Conservation (phyloP, 106 monocot genomes). For the Posidonia australis region DNA sequence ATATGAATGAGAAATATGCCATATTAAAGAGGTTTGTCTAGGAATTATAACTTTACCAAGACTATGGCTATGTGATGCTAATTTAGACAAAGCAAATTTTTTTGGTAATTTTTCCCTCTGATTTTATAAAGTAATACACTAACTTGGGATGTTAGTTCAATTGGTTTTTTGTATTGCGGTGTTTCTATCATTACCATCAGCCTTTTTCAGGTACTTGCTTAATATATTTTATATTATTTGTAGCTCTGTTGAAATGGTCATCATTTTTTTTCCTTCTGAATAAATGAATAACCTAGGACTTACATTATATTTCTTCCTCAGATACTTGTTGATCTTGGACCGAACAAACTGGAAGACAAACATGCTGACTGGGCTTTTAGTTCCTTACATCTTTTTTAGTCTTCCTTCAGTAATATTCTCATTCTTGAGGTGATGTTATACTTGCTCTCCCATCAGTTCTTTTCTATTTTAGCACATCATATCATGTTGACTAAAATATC, state of each 20-base stretch:
- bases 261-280: too few relatives aligned
- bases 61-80: too few relatives aligned
- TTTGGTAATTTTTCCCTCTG: too few relatives aligned
- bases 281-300: too few relatives aligned
- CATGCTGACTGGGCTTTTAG: slow-evolving; percentile 73
- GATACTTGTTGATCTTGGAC: slow-evolving; percentile 75
- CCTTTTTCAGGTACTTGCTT: background rate
- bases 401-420: slow-evolving; percentile 53
- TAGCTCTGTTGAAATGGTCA: too few relatives aligned
- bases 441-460: background rate
- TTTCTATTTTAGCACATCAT: background rate
- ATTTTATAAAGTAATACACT: too few relatives aligned
- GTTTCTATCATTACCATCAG: background rate
- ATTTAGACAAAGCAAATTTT: too few relatives aligned
- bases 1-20: too few relatives aligned
- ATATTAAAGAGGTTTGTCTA: too few relatives aligned
- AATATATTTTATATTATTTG: background rate
- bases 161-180: too few relatives aligned
- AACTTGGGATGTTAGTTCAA: too few relatives aligned
- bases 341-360: slow-evolving; percentile 94
- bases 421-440: slow-evolving; percentile 44
- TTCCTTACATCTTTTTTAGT: slow-evolving; percentile 90
- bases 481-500: background rate
- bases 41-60: too few relatives aligned
- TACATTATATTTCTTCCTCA: slow-evolving; percentile 10